Evolutionary conservation across 805 yeast species (phyloP).

Genomic region (Kluyveromyces starmeri): DNA sequence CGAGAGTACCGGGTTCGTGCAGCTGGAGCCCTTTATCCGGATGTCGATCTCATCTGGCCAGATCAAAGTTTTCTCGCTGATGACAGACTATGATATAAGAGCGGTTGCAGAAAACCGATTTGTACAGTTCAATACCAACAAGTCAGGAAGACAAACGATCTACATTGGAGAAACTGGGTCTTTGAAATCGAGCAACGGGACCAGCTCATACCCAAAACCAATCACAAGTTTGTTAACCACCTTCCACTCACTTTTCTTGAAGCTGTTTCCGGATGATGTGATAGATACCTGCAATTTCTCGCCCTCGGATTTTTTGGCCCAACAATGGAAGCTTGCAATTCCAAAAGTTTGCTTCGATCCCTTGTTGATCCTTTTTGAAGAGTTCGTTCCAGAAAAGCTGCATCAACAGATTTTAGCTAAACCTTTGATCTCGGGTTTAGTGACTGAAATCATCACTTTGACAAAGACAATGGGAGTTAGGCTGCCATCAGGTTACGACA

Average conservation of each 20-base stretch:
- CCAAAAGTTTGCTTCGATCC: constrained; percentile 76
- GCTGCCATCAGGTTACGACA: constrained; percentile 60
- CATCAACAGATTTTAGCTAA: constrained; percentile 67
- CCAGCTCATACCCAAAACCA: constrained; percentile 16
- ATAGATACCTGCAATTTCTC: constrained; percentile 29
- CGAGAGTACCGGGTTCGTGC: constrained; percentile 65
- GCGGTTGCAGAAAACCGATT: constrained; percentile 26
- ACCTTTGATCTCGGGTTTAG: constrained; percentile 74
- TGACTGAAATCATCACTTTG: constrained; percentile 64
- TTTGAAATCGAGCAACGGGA: constrained; percentile 8
- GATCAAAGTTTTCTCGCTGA: constrained; percentile 42
- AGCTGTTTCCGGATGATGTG: constrained; percentile 29
- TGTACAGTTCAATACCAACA: constrained; percentile 31
- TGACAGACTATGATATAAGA: constrained; percentile 55
- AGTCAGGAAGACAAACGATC: constrained; percentile 36
- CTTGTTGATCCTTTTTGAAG: constrained; percentile 63
- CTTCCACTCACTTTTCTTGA: constrained; percentile 25
- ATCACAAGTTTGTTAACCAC: constrained; percentile 19
- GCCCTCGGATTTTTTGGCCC: constrained; percentile 47
- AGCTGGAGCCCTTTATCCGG: constrained; percentile 59
- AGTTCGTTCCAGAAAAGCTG: constrained; percentile 50
- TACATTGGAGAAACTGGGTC: constrained; percentile 33
- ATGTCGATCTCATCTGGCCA: constrained; percentile 33
- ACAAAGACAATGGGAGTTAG: constrained; percentile 72
- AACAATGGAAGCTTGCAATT: constrained; percentile 80